Evolutionary conservation across 164 flowering plant genomes (phyloP).

Genomic region (Magnolia officinalis): DNA sequence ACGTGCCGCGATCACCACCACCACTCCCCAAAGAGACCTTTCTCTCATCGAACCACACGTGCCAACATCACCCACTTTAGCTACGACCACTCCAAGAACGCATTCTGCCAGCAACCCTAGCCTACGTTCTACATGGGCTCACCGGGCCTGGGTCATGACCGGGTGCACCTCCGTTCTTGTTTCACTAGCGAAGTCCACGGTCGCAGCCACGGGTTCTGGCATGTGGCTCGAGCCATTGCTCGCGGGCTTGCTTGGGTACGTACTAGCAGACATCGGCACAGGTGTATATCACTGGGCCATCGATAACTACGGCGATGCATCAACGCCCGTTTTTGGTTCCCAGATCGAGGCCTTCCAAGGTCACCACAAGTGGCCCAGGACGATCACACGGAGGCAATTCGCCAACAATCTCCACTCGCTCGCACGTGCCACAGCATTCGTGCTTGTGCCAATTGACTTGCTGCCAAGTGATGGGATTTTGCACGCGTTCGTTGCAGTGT

Average conservation of each 20-base stretch:
- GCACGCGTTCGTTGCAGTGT: too few species aligned
- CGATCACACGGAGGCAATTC: too few species aligned
- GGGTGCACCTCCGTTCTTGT: constrained; percentile 46
- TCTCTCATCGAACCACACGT: constrained; percentile 1
- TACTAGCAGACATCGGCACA: constrained; percentile 73
- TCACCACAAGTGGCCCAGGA: too few species aligned
- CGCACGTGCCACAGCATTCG: too few species aligned
- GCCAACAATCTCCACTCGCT: too few species aligned
- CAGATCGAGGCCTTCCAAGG: too few species aligned
- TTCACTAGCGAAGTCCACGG: constrained; percentile 44
- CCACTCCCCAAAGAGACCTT: constrained; percentile 9
- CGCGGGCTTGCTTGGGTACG: constrained; percentile 64
- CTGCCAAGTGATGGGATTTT: too few species aligned
- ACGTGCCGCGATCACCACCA: constrained; percentile 8
- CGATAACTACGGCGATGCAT: constrained; percentile 73
- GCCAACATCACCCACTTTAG: background rate
- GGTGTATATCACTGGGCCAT: constrained; percentile 92
- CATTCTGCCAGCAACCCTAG: too few species aligned
- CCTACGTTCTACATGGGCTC: too few species aligned
- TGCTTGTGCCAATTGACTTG: constrained; percentile 36
- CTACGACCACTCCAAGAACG: too few species aligned
- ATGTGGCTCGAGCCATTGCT: constrained; percentile 42
- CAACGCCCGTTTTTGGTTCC: constrained; percentile 62
- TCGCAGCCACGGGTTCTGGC: constrained; percentile 19
- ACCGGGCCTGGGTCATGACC: too few species aligned